These are phyloP conservation scores for Phytopythium kandeliae DNA, from an alignment of 352 stramenopile genomes.

Conservation along the genomic window DNA sequence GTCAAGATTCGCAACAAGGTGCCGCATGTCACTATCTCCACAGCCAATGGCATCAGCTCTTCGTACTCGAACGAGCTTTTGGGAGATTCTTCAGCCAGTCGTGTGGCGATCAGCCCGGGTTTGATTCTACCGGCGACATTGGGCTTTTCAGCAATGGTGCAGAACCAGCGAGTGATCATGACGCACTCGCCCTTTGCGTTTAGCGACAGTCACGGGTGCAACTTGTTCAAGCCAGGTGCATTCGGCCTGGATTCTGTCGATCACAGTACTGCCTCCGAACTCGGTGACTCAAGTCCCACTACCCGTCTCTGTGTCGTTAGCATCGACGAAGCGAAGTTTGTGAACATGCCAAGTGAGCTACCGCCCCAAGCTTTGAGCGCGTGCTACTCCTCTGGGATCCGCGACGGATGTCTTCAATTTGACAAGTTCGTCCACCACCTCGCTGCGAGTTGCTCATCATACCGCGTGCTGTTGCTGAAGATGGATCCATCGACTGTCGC, in stretches of 20 bases:
- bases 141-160: conserved; percentile 28
- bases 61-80: conserved; percentile 71
- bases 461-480: conserved; percentile 15
- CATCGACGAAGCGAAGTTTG: conserved; percentile 19
- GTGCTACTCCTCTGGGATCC: background rate
- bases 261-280: background rate
- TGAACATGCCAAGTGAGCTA: background rate
- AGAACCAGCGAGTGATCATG: conserved; percentile 32
- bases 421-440: conserved; percentile 3
- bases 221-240: background rate
- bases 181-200: conserved; percentile 26
- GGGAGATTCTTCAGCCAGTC: conserved; percentile 10
- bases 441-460: conserved; percentile 1
- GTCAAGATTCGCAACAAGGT: conserved; percentile 46
- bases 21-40: conserved; percentile 63
- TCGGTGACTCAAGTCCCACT: background rate
- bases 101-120: conserved; percentile 14
- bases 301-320: conserved; percentile 20
- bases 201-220: conserved; percentile 3
- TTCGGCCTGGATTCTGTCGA: background rate
- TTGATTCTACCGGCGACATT: conserved; percentile 18
- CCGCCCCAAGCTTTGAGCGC: background rate
- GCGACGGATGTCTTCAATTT: background rate
- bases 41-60: conserved; percentile 27
- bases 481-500: conserved; percentile 1